phyloP scores from a whole-genome alignment of 495 filamentous ascomycete genomes.

The Xylaria curta region DNA sequence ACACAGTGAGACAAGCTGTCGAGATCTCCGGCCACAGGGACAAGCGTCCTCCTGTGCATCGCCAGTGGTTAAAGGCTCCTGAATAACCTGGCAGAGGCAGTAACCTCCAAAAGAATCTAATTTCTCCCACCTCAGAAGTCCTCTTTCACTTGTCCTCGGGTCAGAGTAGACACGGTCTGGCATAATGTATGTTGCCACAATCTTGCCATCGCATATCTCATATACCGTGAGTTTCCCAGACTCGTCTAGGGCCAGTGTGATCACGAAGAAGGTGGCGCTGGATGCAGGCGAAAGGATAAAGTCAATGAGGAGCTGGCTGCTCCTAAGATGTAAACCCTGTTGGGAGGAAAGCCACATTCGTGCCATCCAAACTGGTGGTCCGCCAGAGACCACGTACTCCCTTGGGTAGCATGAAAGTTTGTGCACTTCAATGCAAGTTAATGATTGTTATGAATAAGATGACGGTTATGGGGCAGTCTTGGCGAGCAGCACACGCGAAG shows the following conservation, averaged over 20 bases:
- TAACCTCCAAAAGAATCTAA: constrained; percentile 40
- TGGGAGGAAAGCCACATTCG: constrained; percentile 25
- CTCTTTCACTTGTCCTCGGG: constrained; percentile 23
- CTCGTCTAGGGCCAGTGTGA: constrained; percentile 31
- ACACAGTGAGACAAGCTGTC: constrained; percentile 37
- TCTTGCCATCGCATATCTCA: constrained; percentile 36
- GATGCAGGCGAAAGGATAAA: constrained; percentile 39
- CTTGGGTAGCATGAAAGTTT: constrained; percentile 25
- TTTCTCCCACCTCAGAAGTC: constrained; percentile 37
- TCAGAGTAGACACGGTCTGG: constrained; percentile 29
- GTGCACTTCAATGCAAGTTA: constrained; percentile 19
- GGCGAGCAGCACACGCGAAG: constrained; percentile 21
- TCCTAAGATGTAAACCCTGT: constrained; percentile 30
- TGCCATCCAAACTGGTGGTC: constrained; percentile 22
- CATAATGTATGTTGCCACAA: constrained; percentile 31
- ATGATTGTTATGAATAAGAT: not conserved
- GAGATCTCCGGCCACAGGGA: constrained; percentile 27
- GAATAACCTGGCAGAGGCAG: constrained; percentile 34
- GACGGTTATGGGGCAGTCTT: not conserved
- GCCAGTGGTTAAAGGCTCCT: constrained; percentile 17
- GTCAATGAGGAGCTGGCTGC: constrained; percentile 33
- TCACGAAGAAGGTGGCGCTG: constrained; percentile 35
- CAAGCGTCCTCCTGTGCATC: constrained; percentile 14
- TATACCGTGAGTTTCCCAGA: constrained; percentile 30
- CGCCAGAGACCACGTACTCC: constrained; percentile 19